phyloP scores from a whole-genome alignment of 2,329 filamentous ascomycete genomes.

The Pseudogymnoascus sp. region DNA sequence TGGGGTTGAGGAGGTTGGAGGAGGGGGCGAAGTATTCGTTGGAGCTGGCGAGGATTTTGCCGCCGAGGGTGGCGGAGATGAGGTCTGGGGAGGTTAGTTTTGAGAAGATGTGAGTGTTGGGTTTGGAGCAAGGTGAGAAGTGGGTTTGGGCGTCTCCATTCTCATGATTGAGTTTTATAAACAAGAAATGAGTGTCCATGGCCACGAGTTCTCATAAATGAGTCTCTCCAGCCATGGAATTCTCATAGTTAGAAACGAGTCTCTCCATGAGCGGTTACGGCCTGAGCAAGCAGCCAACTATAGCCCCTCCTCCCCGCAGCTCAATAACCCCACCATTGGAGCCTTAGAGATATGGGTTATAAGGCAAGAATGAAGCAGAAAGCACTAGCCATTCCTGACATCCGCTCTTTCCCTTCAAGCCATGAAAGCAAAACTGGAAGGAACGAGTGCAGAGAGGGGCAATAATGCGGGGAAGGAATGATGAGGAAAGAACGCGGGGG shows the following conservation, averaged over 20 bases:
- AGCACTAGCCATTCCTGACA: neutral
- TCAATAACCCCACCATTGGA: neutral
- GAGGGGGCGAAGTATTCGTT: slow-evolving; percentile 65
- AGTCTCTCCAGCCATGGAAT: neutral
- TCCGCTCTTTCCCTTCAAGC: neutral
- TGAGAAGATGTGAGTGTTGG: slow-evolving; percentile 14
- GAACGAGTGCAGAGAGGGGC: neutral
- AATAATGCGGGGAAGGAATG: neutral
- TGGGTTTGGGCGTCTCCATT: neutral
- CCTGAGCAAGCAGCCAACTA: neutral
- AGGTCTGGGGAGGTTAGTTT: slow-evolving; percentile 41
- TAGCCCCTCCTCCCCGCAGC: neutral
- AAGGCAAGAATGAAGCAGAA: neutral
- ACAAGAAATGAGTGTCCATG: neutral
- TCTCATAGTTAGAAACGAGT: neutral
- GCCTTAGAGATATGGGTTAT: neutral
- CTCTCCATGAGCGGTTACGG: neutral
- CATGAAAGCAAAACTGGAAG: neutral
- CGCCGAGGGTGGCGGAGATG: slow-evolving; percentile 52
- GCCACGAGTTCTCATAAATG: neutral
- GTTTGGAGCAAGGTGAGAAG: too few relatives aligned
- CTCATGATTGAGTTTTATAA: neutral
- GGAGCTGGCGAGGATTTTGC: slow-evolving; percentile 57
- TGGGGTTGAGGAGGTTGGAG: slow-evolving; percentile 56
- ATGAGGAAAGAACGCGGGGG: neutral